phyloP scores from a whole-genome alignment of 2,329 filamentous ascomycete genomes.

The Talaromyces sp. region DNA sequence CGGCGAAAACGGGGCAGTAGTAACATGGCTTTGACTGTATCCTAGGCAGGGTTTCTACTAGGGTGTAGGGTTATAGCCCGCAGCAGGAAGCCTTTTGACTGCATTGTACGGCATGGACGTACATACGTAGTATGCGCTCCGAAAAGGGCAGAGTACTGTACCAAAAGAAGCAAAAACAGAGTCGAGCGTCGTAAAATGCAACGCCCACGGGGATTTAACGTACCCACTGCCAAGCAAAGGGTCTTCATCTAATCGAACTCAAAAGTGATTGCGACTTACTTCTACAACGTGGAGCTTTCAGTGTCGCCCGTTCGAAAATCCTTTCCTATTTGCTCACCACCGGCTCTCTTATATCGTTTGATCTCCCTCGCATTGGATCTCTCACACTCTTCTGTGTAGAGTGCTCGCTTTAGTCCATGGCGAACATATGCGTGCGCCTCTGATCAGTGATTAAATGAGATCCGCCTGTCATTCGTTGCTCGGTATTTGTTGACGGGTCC shows the following conservation, averaged over 20 bases:
- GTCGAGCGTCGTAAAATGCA: neutral
- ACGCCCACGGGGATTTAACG: neutral
- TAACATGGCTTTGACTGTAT: neutral
- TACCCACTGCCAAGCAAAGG: conserved; percentile 7
- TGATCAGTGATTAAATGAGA: neutral
- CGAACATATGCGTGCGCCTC: conserved; percentile 5
- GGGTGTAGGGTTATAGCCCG: neutral
- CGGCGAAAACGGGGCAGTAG: conserved; percentile 4
- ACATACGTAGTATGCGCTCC: neutral
- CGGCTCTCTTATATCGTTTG: neutral
- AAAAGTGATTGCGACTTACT: conserved; percentile 3
- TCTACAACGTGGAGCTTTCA: conserved; percentile 12
- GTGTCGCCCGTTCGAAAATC: neutral
- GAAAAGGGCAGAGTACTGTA: neutral
- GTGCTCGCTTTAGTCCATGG: neutral
- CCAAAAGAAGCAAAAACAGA: neutral
- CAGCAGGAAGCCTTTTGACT: neutral
- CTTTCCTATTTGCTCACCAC: conserved; percentile 1
- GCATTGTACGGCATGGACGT: neutral
- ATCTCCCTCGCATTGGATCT: neutral
- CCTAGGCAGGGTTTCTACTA: neutral
- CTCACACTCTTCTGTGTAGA: neutral
- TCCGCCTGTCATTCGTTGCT: conserved; percentile 4
- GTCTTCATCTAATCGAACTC: conserved; percentile 8
- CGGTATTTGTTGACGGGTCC: conserved; percentile 11